phyloP scores from a whole-genome alignment of 768 basidiomycete species.

The Cytidiella melzeri region DNA sequence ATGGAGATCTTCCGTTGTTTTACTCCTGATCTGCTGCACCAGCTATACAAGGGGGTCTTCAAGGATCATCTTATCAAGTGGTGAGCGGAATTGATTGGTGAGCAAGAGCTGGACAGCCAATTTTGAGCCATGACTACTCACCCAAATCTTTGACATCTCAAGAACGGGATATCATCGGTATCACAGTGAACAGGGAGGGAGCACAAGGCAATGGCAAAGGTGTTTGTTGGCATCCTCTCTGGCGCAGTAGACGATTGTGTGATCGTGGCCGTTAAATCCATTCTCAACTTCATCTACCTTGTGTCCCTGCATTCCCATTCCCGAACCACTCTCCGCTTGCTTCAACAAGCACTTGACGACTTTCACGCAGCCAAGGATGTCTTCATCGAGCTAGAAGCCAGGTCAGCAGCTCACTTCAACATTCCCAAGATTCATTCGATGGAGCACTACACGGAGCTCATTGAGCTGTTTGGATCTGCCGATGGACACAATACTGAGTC shows the following conservation, averaged over 20 bases:
- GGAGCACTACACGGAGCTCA: slow-evolving; percentile 5
- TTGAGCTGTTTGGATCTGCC: slow-evolving; percentile 15
- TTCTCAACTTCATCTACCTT: slow-evolving; percentile 34
- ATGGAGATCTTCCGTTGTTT: slow-evolving; percentile 30
- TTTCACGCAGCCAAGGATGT: slow-evolving; percentile 34
- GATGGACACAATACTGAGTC: slow-evolving; percentile 26
- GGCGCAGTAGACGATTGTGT: slow-evolving; percentile 18
- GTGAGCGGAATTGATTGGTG: slow-evolving; percentile 18
- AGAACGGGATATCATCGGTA: no score
- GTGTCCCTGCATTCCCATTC: slow-evolving; percentile 29
- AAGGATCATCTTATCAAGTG: slow-evolving; percentile 35
- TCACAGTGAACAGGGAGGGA: slow-evolving; percentile 39
- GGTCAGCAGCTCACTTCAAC: slow-evolving; percentile 9
- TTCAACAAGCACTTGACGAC: slow-evolving; percentile 20
- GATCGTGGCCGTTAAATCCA: slow-evolving; percentile 20
- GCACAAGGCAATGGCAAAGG: slow-evolving; percentile 23
- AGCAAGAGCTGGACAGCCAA: slow-evolving; percentile 10
- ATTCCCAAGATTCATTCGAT: slow-evolving; percentile 12
- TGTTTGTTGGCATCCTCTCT: slow-evolving; percentile 13
- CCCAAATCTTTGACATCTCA: slow-evolving; percentile 10
- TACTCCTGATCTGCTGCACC: slow-evolving; percentile 35
- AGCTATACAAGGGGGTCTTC: slow-evolving; percentile 39
- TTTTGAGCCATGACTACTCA: slow-evolving; percentile 5
- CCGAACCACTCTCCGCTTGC: slow-evolving; percentile 20
- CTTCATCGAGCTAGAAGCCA: slow-evolving; percentile 28